phyloP scores from a whole-genome alignment of 129 eudicot genomes.

The Gnaphalium uliginosum region DNA sequence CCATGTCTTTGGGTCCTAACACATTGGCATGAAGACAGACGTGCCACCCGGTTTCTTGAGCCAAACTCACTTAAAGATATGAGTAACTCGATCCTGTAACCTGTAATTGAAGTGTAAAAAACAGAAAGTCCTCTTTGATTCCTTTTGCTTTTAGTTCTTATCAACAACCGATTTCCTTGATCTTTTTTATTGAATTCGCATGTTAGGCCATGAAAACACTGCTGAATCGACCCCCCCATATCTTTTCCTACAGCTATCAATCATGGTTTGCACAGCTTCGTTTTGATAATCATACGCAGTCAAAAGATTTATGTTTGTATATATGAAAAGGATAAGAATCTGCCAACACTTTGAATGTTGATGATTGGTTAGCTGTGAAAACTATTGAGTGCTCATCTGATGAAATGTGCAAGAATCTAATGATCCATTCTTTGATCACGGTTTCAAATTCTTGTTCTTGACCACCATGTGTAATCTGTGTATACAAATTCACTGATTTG shows the following conservation, averaged over 20 bases:
- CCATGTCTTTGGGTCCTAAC: constrained; percentile 83
- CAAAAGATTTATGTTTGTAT: constrained; percentile 51
- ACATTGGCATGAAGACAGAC: constrained; percentile 76
- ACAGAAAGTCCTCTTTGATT: constrained; percentile 61
- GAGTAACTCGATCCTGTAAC: constrained; percentile 73
- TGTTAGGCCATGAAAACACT: constrained; percentile 69
- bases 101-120: constrained; percentile 74
- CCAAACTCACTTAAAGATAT: constrained; percentile 78
- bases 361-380: constrained; percentile 72
- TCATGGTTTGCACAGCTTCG: constrained; percentile 67
- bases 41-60: constrained; percentile 86
- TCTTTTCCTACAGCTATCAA: constrained; percentile 43
- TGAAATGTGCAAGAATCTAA: constrained; percentile 71
- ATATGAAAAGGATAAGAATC: constrained; percentile 75
- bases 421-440: constrained; percentile 51
- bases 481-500: constrained; percentile 40
- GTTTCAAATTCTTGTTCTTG: constrained; percentile 55
- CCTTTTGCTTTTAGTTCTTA: constrained; percentile 45
- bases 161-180: constrained; percentile 42
- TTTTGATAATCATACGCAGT: constrained; percentile 70
- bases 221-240: constrained; percentile 60
- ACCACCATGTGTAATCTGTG: constrained; percentile 46
- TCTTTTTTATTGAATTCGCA: constrained; percentile 56
- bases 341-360: constrained; percentile 66
- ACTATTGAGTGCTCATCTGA: constrained; percentile 76